Evolutionary conservation across 139 green algal genomes (phyloP).

Genomic region (Pycnococcus provasolii): DNA sequence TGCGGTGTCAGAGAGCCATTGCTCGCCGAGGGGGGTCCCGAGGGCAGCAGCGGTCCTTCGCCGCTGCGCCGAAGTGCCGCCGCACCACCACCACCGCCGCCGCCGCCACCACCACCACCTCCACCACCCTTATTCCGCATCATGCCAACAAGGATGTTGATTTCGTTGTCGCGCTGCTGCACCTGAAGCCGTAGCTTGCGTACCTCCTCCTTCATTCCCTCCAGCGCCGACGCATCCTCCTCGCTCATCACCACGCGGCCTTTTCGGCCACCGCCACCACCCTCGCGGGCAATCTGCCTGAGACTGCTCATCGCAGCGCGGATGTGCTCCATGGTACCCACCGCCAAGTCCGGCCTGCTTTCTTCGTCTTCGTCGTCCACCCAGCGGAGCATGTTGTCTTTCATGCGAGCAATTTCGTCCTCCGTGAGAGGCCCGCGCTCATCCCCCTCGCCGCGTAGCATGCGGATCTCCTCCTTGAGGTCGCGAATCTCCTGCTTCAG

Average conservation of each 20-base stretch:
- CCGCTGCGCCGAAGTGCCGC: background rate
- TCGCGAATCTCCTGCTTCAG: constrained; percentile 54
- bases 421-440: constrained; percentile 50
- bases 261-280: background rate
- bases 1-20: no score
- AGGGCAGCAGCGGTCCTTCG: background rate
- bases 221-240: background rate
- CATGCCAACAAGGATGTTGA: constrained; percentile 69
- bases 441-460: constrained; percentile 45
- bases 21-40: background rate
- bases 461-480: constrained; percentile 61
- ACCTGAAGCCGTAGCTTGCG: constrained; percentile 57
- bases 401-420: constrained; percentile 46
- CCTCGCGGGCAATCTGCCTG: constrained; percentile 26
- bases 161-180: constrained; percentile 72
- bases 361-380: background rate
- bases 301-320: constrained; percentile 37
- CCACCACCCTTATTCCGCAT: constrained; percentile 36
- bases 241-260: background rate
- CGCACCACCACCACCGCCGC: background rate
- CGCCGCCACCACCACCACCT: background rate
- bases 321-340: constrained; percentile 62
- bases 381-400: background rate
- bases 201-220: constrained; percentile 42
- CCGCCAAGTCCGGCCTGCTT: background rate